phyloP scores from a whole-genome alignment of 1,139 yeast genomes.

The Kurtzmaniella quercitrusa region DNA sequence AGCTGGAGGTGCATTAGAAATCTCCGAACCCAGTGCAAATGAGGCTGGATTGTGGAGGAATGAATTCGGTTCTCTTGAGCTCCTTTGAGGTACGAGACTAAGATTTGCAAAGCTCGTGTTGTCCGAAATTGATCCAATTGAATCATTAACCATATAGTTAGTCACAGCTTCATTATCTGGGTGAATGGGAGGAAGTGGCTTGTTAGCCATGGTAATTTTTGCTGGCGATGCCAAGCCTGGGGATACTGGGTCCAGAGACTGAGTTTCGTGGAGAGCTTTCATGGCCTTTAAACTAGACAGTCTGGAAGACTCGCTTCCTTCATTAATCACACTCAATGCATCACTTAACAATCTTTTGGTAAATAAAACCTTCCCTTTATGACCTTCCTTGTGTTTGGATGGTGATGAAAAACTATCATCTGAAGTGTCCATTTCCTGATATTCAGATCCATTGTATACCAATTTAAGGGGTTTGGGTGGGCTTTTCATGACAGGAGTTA shows the following conservation, averaged over 20 bases:
- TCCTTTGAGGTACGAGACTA: neutral
- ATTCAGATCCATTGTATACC: constrained; percentile 34
- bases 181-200: neutral
- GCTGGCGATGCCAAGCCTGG: neutral
- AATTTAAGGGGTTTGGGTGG: constrained; percentile 19
- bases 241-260: neutral
- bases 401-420: constrained; percentile 13
- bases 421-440: constrained; percentile 32
- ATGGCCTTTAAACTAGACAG: constrained; percentile 11
- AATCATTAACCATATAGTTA: neutral
- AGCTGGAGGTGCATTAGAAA: too few relatives aligned
- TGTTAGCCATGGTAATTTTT: neutral
- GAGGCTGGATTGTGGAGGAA: neutral
- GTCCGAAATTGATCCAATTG: neutral
- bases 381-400: constrained; percentile 3
- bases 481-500: neutral
- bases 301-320: constrained; percentile 28
- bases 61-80: too few relatives aligned
- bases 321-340: constrained; percentile 44
- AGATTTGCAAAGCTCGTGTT: neutral
- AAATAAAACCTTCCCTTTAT: constrained; percentile 4
- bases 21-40: neutral
- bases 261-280: neutral
- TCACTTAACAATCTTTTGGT: constrained; percentile 15
- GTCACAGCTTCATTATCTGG: neutral